These are phyloP conservation scores for Ceratocystis eucalypticola DNA, from an alignment of 2,329 filamentous ascomycete species.

Conservation along the genomic window DNA sequence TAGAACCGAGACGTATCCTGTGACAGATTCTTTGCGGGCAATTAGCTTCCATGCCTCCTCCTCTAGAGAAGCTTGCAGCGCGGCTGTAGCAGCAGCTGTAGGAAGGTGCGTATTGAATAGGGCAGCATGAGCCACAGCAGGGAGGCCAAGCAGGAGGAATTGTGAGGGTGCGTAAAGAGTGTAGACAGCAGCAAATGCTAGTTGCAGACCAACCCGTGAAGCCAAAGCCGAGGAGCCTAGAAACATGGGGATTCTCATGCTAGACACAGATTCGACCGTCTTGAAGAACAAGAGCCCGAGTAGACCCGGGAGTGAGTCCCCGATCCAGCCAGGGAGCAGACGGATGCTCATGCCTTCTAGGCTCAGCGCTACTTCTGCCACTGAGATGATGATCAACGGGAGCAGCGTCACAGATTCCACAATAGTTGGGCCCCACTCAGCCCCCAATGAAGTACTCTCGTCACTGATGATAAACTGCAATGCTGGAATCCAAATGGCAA, in stretches of 20 bases:
- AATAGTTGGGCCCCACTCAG: constrained; percentile 57
- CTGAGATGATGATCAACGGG: constrained; percentile 50
- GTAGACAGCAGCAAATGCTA: constrained; percentile 52
- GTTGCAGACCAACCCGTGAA: constrained; percentile 58
- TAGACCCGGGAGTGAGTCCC: constrained; percentile 52
- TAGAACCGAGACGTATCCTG: constrained; percentile 83
- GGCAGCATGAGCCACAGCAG: constrained; percentile 58
- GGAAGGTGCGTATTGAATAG: constrained; percentile 62
- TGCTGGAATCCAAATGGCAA: constrained; percentile 62
- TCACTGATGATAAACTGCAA: constrained; percentile 59
- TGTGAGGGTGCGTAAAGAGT: constrained; percentile 33
- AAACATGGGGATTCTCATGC: constrained; percentile 31
- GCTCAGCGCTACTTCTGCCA: constrained; percentile 49
- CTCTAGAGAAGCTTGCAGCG: constrained; percentile 53
- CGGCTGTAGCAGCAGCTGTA: constrained; percentile 42
- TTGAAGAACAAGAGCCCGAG: constrained; percentile 53
- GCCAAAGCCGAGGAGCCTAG: constrained; percentile 51
- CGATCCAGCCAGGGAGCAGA: constrained; percentile 42
- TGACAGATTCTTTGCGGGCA: constrained; percentile 71
- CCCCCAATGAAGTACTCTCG: constrained; percentile 51
- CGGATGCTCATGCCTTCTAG: constrained; percentile 27
- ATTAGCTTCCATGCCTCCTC: constrained; percentile 59
- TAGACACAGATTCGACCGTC: constrained; percentile 32
- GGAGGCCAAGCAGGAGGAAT: constrained; percentile 51
- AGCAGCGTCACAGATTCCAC: constrained; percentile 63